These are phyloP conservation scores for Claviceps quebecensis DNA, from an alignment of 2,329 filamentous ascomycete genomes.

Conservation along the genomic window DNA sequence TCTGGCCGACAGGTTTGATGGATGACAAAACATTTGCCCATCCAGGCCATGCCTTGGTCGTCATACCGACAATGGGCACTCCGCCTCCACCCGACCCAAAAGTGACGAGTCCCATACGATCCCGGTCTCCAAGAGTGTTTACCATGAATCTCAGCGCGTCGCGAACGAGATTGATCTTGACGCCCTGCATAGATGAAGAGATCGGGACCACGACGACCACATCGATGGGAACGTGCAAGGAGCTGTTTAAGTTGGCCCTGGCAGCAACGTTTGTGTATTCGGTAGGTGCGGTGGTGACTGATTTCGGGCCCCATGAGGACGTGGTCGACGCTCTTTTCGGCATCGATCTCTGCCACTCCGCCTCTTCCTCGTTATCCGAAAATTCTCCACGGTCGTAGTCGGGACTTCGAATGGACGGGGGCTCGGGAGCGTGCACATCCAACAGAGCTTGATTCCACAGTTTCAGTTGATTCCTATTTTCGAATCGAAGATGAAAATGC, in stretches of 20 bases:
- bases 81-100: constrained; percentile 91
- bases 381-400: constrained; percentile 66
- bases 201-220: constrained; percentile 94
- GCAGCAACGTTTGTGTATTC: constrained; percentile 70
- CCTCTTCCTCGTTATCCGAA: constrained; percentile 75
- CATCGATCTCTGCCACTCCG: constrained; percentile 54
- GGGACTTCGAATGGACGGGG: constrained; percentile 48
- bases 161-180: constrained; percentile 89
- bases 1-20: constrained; percentile 87
- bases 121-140: constrained; percentile 73
- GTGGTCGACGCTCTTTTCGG: constrained; percentile 64
- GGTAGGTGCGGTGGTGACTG: constrained; percentile 74
- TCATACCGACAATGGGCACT: constrained; percentile 95
- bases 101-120: constrained; percentile 93
- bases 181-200: constrained; percentile 97
- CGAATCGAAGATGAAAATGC: constrained; percentile 85
- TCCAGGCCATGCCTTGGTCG: constrained; percentile 82
- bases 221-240: constrained; percentile 81
- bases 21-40: constrained; percentile 79
- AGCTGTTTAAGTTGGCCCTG: constrained; percentile 29
- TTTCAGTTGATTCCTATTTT: constrained; percentile 70
- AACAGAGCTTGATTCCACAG: constrained; percentile 78
- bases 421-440: constrained; percentile 64
- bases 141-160: constrained; percentile 91
- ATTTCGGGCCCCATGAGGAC: constrained; percentile 71